Base-by-base conservation (phyloP, 176 grass and related monocot species). In the Calamus simplicifolius region DNA sequence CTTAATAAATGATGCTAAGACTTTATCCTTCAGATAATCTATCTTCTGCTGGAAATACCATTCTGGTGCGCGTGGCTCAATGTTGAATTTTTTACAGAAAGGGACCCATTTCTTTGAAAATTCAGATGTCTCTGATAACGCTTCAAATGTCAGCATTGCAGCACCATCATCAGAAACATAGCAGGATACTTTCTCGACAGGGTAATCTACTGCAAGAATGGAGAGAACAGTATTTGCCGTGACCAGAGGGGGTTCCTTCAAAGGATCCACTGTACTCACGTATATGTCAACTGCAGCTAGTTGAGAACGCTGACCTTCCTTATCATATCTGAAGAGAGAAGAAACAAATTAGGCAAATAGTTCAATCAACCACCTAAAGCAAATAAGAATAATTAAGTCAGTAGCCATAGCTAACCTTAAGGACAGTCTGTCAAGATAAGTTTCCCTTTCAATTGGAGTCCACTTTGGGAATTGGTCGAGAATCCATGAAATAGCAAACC, bases 91-190 rank as follows among this genome's bases (percentile, higher is more conserved):
- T 61, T 96, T 96, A 43, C 80, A 85, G 64, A 90, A 96, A 52
- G 91, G 91, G 4, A 90, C 86, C 91, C 91, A 90, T 67, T 90
- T 96, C 77, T 96, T 90, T 77, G 91, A 83, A 71, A 96, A 96
- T 75, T 96, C 91, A 60, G 86, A 96, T 67, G 91, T 96, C 81
- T 87, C 91, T 21, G 83, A 96, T 50, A 96, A 62, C 66, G 80
- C 91, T 73, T 96, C 91, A 43, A 87, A 90, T 17, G 86, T 96
- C 19, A 96, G 77, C 91, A 96, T 90, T 27, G 86, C 91, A 69
- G 82, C 91, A 79, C 86, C 91, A 84, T 96, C 86, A 77, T 96
- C 90, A 89, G 90, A 96, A 27, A 96, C 86, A 79, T 96, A 95
- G 71, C 91, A 96, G 62, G 91, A 96, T 29, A 90, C 59, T 68